phyloP scores from a whole-genome alignment of 805 yeast genomes.

The Tetrapisispora taiwanensis region DNA sequence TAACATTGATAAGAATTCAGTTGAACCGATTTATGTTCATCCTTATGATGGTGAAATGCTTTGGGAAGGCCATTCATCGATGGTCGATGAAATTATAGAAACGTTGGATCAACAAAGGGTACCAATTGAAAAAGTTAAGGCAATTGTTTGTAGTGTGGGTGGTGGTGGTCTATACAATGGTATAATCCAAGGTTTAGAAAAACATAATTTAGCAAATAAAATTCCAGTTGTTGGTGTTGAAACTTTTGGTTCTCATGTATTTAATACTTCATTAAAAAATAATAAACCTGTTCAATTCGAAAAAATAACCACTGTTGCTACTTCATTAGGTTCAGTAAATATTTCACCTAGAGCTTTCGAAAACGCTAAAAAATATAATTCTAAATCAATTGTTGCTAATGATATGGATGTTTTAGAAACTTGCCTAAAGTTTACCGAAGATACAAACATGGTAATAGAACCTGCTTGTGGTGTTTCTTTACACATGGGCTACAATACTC shows the following conservation, averaged over 20 bases:
- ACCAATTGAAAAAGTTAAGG: slow-evolving; percentile 28
- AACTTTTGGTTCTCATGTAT: slow-evolving; percentile 53
- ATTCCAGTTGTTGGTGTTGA: slow-evolving; percentile 43
- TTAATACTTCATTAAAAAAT: slow-evolving; percentile 40
- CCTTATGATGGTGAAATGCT: slow-evolving; percentile 43
- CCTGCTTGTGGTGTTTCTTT: slow-evolving; percentile 71
- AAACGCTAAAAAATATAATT: slow-evolving; percentile 32
- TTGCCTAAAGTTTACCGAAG: slow-evolving; percentile 40
- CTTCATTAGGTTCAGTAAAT: slow-evolving; percentile 52
- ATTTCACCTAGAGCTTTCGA: slow-evolving; percentile 43
- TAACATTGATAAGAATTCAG: slow-evolving; percentile 8
- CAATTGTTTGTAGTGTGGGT: slow-evolving; percentile 45
- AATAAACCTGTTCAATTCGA: slow-evolving; percentile 36
- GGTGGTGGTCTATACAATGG: slow-evolving; percentile 53
- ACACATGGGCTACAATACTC: slow-evolving; percentile 37
- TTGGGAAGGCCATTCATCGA: slow-evolving; percentile 46
- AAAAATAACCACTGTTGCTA: slow-evolving; percentile 46
- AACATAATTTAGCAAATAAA: slow-evolving; percentile 27
- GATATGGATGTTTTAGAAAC: slow-evolving; percentile 50
- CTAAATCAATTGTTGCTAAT: slow-evolving; percentile 35
- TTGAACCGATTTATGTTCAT: slow-evolving; percentile 41
- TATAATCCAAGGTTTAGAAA: slow-evolving; percentile 35
- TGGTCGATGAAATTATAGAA: slow-evolving; percentile 36
- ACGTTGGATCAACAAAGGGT: slow-evolving; percentile 17
- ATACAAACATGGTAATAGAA: slow-evolving; percentile 46